Conservation (phyloP, 148 eudicot species). For the Heliosperma pusillum region DNA sequence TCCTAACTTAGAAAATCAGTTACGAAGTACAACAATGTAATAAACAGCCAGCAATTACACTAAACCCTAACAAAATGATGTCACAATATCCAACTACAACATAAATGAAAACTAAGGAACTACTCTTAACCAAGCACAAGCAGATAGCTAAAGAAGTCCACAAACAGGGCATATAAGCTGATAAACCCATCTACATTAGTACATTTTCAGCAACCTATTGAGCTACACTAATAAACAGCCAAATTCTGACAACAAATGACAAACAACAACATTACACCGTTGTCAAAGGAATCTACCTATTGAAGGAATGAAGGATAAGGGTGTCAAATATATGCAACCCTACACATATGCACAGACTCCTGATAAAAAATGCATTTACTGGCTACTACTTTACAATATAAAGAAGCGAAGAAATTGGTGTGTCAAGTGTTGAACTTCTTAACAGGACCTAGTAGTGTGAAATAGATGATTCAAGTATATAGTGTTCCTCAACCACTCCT, state of each 20-base stretch:
- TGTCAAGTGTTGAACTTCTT: too few species aligned
- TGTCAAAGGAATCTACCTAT: background rate
- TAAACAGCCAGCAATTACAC: background rate
- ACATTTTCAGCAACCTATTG: background rate
- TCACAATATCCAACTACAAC: background rate
- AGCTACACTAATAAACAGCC: background rate
- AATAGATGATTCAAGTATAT: too few species aligned
- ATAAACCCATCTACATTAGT: background rate
- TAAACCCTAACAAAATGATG: background rate
- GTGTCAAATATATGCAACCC: too few species aligned
- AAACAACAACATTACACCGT: background rate
- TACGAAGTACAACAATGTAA: background rate
- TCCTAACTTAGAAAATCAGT: conserved; percentile 11
- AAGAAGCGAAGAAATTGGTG: too few species aligned
- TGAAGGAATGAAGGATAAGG: too few species aligned
- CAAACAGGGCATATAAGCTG: background rate
- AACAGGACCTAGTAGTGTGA: too few species aligned
- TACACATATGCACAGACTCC: too few species aligned
- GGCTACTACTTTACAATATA: too few species aligned
- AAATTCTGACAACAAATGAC: background rate
- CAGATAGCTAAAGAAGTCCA: too few species aligned
- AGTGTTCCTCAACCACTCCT: too few species aligned
- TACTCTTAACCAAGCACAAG: background rate
- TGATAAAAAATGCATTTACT: too few species aligned
- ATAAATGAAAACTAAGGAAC: background rate